phyloP scores from a whole-genome alignment of 306 rosid genomes.

The Vigna unguiculata region DNA sequence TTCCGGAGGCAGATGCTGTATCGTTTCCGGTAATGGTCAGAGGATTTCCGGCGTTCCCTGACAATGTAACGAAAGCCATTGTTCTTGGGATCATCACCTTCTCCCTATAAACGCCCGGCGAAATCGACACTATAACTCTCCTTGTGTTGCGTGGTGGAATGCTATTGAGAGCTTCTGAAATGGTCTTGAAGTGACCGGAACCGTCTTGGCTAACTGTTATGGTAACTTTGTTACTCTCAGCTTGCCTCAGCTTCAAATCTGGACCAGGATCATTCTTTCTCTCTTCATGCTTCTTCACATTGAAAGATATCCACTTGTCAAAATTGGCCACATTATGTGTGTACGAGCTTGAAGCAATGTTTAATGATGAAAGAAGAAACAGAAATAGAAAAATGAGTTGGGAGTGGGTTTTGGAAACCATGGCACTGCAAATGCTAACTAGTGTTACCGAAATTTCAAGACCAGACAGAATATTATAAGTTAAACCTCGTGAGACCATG shows the following conservation, averaged over 20 bases:
- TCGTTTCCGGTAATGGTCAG: constrained; percentile 77
- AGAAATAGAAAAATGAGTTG: constrained; percentile 33
- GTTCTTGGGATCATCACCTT: constrained; percentile 60
- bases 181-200: constrained; percentile 57
- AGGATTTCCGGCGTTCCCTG: constrained; percentile 54
- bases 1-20: constrained; percentile 55
- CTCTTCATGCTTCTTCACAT: constrained; percentile 43
- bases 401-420: constrained; percentile 49
- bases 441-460: neutral
- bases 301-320: constrained; percentile 67
- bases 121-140: constrained; percentile 58
- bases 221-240: constrained; percentile 61
- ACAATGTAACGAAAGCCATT: constrained; percentile 60
- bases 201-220: constrained; percentile 60
- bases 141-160: constrained; percentile 55
- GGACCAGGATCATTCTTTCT: constrained; percentile 32
- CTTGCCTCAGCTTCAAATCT: constrained; percentile 53
- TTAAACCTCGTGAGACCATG: neutral
- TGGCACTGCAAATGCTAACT: constrained; percentile 21
- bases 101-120: constrained; percentile 76
- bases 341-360: neutral
- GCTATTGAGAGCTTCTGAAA: constrained; percentile 64
- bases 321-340: constrained; percentile 26
- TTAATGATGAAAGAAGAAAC: constrained; percentile 35
- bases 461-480: neutral